These are phyloP conservation scores for Hypomontagnella monticulosa DNA, from an alignment of 495 filamentous ascomycete genomes.

Conservation along the genomic window DNA sequence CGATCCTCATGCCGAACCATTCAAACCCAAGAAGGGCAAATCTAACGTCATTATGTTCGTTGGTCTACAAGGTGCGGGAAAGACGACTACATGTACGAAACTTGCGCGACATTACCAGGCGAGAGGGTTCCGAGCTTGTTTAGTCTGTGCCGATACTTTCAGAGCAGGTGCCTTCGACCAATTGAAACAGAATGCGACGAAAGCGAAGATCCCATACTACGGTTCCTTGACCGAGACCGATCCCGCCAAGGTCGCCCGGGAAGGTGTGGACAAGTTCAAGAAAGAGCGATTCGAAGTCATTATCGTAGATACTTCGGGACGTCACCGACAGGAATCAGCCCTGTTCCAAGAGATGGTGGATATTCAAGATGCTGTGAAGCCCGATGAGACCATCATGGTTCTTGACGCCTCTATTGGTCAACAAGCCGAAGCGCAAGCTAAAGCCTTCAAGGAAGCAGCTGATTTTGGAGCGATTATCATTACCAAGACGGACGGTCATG, in stretches of 20 bases:
- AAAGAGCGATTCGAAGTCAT: conserved; percentile 99
- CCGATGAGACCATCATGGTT: conserved; percentile 98
- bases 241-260: conserved; percentile 88
- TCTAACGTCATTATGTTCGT: conserved; percentile 99
- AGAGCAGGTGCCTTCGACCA: conserved; percentile 98
- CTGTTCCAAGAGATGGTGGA: conserved; percentile 98
- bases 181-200: conserved; percentile 97
- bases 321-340: conserved; percentile 93
- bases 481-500: conserved; percentile 97
- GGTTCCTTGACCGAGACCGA: conserved; percentile 96
- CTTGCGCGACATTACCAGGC: conserved; percentile 94
- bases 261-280: conserved; percentile 98
- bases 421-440: conserved; percentile 90
- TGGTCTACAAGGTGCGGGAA: conserved; percentile 94
- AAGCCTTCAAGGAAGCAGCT: conserved; percentile 96
- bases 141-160: conserved; percentile 99
- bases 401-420: conserved; percentile 97
- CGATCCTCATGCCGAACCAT: conserved; percentile 93
- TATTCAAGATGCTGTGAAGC: conserved; percentile 89
- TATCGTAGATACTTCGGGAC: conserved; percentile 95
- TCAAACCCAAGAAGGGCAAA: conserved; percentile 96
- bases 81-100: conserved; percentile 98
- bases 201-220: conserved; percentile 99
- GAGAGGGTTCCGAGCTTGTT: conserved; percentile 90
- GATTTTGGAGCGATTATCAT: conserved; percentile 99